Evolutionary conservation across 2,329 filamentous ascomycete genomes (phyloP), one percentile per base, ranked within the genome.

Genomic region (Monosporascus sp.): DNA sequence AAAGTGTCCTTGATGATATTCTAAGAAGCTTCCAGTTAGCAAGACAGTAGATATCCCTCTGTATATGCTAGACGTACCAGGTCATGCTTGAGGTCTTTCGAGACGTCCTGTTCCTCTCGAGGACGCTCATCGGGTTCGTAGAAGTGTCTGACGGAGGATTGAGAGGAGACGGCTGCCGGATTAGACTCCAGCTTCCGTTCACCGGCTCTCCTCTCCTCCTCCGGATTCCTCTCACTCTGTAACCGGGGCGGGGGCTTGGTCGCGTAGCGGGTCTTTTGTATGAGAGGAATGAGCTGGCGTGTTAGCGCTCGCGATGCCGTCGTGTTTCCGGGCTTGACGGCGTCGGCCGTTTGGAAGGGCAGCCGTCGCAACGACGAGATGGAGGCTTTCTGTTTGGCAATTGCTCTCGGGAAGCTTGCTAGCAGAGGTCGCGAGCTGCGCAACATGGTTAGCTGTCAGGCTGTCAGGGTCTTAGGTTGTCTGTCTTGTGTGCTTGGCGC

Each of bases 1-100:
- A 91, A 87, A 1, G 87, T 88, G 16, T 90, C 84, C 63, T 83
- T 84, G 65, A 91, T 80, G 8, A 81, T 80, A 65, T 79, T 73
- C 83, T 90, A 49, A 5, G 20, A 27, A 37, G 16, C 5, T 24
- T 26, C 34, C 20, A 48, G 45, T 52, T 47, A 59, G 54, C 56
- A 37, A 53, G 20, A 19, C 20, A 20, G 14, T 53, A 36, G 8
- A 5, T 1, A 2, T 17, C 14, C 3, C n/a, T 46, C 34, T 3
- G 9, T 14, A 43, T 8, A 44, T 24, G 43, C 11, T n/a, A 34
- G 50, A 73, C 79, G 43, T 76, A 89, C 87, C 65, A 90, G 65
- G 48, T 83, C 80, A 27, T 75, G 66, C 50, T 71, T 71, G 0
- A 82, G 52, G 5, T 69, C 71, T 2, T 66, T 62, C 1, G 51